Base-by-base conservation (phyloP, 257 asterid species). In the Agastache rugosa region DNA sequence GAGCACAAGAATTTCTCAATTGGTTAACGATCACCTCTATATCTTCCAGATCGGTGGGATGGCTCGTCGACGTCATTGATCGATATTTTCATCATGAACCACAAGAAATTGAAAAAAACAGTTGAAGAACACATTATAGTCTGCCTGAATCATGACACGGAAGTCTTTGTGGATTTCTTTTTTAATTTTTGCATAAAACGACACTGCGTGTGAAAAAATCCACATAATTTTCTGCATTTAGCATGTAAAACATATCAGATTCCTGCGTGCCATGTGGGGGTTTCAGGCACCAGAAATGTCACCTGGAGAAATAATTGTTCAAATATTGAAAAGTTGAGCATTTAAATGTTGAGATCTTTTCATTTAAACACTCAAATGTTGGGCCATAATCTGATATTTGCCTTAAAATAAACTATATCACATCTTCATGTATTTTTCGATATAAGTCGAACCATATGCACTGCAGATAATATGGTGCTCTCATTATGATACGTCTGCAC, bases 41-140 rank as follows among this genome's bases (percentile, higher is more conserved):
- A 31, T 5, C 37, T 4, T 31, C 37, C 6, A 31, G 37, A 31
- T 31, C 6, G 7, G 37, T 7, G 0, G 37, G 7, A 31, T 31
- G 34, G 34, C 34, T 29, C 34, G 4, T 29, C 2, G 34, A 29
- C 34, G 3, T 29, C 0, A 4, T 29, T 29, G 34, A 29, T 29
- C 51, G 94, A 90, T 84, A 86, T 90, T 9, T 83, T 89, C 77
- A 85, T 93, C 53, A 93, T 87, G 72, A 85, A 93, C 56, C 89
- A 82, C 11, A 87, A 83, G 14, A 91, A 86, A 41, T 73, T 87
- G 78, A 89, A 71, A 69, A 85, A 69, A 50, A 37, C 10, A 37
- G 41, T 37, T 10, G 4, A 37, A 37, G 41, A 37, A 37, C 41
- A 37, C 7, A 10, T 37, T 37, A 31, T 4, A 37, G 41, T 37